Evolutionary conservation across 2,329 filamentous ascomycete genomes (phyloP).

Genomic region (Pyrenochaeta sp.): DNA sequence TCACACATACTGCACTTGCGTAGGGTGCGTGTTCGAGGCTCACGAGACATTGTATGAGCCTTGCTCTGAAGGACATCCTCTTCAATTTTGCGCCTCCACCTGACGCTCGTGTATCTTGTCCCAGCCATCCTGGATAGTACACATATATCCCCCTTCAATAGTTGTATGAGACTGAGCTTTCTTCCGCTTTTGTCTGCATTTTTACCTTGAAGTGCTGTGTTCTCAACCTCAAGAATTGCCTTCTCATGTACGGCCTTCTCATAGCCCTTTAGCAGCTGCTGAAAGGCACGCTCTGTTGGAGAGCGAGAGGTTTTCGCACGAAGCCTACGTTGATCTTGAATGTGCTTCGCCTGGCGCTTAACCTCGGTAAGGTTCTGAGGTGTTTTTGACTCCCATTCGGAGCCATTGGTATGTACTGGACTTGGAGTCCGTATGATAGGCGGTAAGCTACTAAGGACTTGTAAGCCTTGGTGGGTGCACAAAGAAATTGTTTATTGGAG

Average conservation of each 20-base stretch:
- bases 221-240: neutral
- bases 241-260: neutral
- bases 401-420: neutral
- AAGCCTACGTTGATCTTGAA: conserved; percentile 3
- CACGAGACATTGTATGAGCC: too few relatives aligned
- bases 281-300: neutral
- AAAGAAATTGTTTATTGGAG: too few relatives aligned
- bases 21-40: too few relatives aligned
- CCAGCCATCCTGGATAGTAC: too few relatives aligned
- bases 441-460: conserved; percentile 43
- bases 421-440: conserved; percentile 20
- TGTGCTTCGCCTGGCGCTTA: conserved; percentile 9
- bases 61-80: too few relatives aligned
- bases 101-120: too few relatives aligned
- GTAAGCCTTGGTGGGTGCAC: too few relatives aligned
- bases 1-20: too few relatives aligned
- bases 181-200: neutral
- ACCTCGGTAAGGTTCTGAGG: conserved; percentile 12
- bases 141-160: too few relatives aligned
- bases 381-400: conserved; percentile 13
- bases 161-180: too few relatives aligned
- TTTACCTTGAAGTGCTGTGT: neutral
- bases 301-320: neutral
- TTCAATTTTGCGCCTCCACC: too few relatives aligned
- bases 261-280: neutral